Evolutionary conservation across 805 yeast species (phyloP).

Genomic region (Suhomyces tanzawaensis): DNA sequence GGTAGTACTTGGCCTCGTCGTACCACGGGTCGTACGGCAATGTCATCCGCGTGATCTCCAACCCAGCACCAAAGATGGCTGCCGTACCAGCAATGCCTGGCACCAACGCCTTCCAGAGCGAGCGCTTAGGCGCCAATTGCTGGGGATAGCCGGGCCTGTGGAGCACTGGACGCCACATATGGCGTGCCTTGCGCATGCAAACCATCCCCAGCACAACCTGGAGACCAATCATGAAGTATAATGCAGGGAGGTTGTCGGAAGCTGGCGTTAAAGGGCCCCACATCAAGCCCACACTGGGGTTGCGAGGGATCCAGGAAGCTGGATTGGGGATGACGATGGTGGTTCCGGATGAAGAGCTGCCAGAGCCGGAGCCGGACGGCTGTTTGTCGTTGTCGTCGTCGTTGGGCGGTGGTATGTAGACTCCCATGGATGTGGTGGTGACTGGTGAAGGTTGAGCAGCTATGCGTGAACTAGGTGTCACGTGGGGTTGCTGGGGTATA

Average conservation of each 20-base stretch:
- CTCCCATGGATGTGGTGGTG: slow-evolving; percentile 32
- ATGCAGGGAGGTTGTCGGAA: slow-evolving; percentile 56
- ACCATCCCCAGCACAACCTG: slow-evolving; percentile 52
- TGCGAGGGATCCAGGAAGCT: slow-evolving; percentile 10
- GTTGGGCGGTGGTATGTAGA: slow-evolving; percentile 35
- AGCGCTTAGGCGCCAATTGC: slow-evolving; percentile 5
- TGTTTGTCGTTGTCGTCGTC: slow-evolving; percentile 8
- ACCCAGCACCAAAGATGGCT: slow-evolving; percentile 50
- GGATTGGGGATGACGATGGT: slow-evolving; percentile 18
- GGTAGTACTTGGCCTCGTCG: slow-evolving; percentile 59
- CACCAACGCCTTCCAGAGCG: slow-evolving; percentile 10
- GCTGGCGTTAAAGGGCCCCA: slow-evolving; percentile 80
- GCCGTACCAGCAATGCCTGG: slow-evolving; percentile 40
- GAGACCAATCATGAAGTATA: slow-evolving; percentile 49
- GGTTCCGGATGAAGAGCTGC: slow-evolving; percentile 9
- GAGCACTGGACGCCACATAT: slow-evolving; percentile 9
- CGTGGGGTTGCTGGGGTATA: too few relatives aligned
- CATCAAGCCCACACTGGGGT: slow-evolving; percentile 15
- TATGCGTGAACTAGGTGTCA: too few relatives aligned
- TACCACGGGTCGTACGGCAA: slow-evolving; percentile 64
- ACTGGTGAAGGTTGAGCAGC: too few relatives aligned
- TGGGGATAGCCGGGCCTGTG: background rate
- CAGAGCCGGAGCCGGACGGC: slow-evolving; percentile 4
- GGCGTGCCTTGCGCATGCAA: slow-evolving; percentile 18
- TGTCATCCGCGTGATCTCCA: slow-evolving; percentile 54